Evolutionary conservation across 345 rosid genomes (phyloP), one percentile per base, ranked within the genome.

Genomic region (Laguncularia racemosa): DNA sequence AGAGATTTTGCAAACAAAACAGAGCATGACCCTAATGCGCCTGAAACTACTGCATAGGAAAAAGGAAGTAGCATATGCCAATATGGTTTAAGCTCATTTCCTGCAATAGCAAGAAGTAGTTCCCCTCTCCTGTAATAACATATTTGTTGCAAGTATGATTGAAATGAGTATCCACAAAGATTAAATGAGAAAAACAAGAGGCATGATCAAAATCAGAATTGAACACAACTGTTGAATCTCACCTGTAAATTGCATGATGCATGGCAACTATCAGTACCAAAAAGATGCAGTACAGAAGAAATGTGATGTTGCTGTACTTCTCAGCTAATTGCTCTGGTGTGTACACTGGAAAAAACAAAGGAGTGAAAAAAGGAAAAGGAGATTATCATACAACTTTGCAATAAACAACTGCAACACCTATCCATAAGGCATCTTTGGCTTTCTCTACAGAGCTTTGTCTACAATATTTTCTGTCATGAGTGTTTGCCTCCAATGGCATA

Each of bases 1-100:
- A 93, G 86, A 59, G 99, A 93, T 81, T 93, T 93, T 62, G 99
- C 99, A 56, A 89, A 93, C 73, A 93, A 78, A 64, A 93, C 99
- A 16, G 99, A 93, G 78, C 86, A 93, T 53, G 99, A 89, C 66
- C 99, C 99, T 59, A 93, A 71, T 46, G 99, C 99, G 44, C 99
- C 99, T 4, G 99, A 93, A 66, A 93, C 99, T 60, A 87, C 72
- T 50, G 99, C 99, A 75, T 86, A 93, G 6, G 99, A 89, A 75
- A 93, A 89, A 45, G 99, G 99, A 72, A 89, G 88, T 57, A 93
- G 66, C 86, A 79, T 80, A 14, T 74, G 84, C 97, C 99, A 93
- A 71, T 86, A 83, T 2, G 84, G 83, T 71, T 73, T 76, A 68
- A 82, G 76, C 44, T 89, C 97, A 68, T 85, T 84, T 52, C 91